Percentiles rank a stretch among this genome's conserved stretches.
Conservation (phyloP, 192 early-diverging fungal species). For the Linnemannia exigua region DNA sequence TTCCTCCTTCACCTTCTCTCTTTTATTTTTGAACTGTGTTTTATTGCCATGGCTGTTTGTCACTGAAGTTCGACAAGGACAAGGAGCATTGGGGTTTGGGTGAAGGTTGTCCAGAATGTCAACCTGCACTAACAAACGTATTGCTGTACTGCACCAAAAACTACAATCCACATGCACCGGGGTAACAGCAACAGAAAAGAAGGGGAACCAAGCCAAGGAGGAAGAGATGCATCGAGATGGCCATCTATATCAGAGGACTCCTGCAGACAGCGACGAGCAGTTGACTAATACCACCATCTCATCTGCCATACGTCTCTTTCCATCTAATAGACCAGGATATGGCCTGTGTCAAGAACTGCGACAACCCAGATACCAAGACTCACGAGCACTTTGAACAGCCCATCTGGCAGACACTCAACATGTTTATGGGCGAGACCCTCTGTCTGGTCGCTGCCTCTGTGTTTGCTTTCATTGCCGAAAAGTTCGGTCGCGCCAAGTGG, state of each 20-base stretch:
- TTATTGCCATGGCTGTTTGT: not conserved
- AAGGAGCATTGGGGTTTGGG: not conserved
- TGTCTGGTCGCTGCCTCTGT: conserved; percentile 81
- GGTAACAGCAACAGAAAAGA: not conserved
- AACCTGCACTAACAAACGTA: not conserved
- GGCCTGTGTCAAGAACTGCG: conserved; percentile 92
- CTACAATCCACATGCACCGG: not conserved
- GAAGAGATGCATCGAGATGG: too few relatives aligned
- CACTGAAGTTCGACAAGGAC: not conserved
- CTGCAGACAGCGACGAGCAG: not conserved
- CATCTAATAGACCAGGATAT: conserved; percentile 81
- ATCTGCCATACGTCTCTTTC: conserved; percentile 86
- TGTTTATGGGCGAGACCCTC: conserved; percentile 95
- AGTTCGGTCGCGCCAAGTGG: conserved; percentile 44
- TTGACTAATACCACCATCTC: conserved; percentile 53
- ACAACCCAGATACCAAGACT: conserved; percentile 76
- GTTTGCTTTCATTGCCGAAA: conserved; percentile 37
- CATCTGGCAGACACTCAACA: conserved; percentile 97
- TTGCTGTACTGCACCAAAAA: not conserved
- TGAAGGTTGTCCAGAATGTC: not conserved
- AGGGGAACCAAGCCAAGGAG: too few relatives aligned
- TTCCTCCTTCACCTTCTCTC: not conserved
- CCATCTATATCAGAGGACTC: too few relatives aligned
- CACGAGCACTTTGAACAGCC: conserved; percentile 94
- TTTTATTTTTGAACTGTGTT: not conserved